Evolutionary conservation across 345 rosid genomes (phyloP), one percentile per base, ranked within the genome.

Genomic region (Camelina hispida): DNA sequence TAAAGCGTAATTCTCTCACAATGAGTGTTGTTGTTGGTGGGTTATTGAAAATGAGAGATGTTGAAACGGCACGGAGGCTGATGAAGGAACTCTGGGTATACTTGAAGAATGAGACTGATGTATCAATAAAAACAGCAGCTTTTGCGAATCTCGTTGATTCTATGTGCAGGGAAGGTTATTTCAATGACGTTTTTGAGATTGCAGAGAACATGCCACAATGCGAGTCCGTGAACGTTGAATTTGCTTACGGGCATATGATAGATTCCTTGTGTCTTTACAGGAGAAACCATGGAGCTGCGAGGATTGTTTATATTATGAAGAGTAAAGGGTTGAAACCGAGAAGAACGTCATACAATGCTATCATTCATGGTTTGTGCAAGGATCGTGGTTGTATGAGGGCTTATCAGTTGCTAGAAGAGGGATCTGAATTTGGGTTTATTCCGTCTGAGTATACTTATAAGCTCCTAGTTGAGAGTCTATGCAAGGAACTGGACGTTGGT

Each of bases 371-470:
- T 5, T 87, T 93, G 40, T 86, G 92, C 81, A 86, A 80, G 66
- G 87, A 85, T 58, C 85, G 93, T 54, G 89, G 88, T 74, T 82
- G 87, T 74, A 79, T 87, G 87, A 91, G 93, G 73, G 97, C 91
- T 56, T 91, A 81, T 78, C 98, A 93, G 81, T 66, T 91, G 82
- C 78, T 93, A 35, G 84, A 89, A 71, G 93, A 93, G 85, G 96
- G 92, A 54, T 42, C 77, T 61, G 83, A 78, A 53, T 87, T 84
- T 69, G 88, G 85, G 2, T 93, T 84, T 71, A 81, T 80, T 18
- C 96, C 86, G 37, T 89, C 97, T 3, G 98, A 89, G 77, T 78
- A 80, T 68, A 91, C 91, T 65, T 91, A 88, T 75, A 89, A 78
- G 75, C 84, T 87, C 69, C 82, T 93, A 13, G 87, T 89, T 2